A percentile compares a stretch with the other conserved stretches of the same genome.
These are phyloP conservation scores for Suillus tomentosus DNA, from an alignment of 768 basidiomycete species.

Conservation along the genomic window DNA sequence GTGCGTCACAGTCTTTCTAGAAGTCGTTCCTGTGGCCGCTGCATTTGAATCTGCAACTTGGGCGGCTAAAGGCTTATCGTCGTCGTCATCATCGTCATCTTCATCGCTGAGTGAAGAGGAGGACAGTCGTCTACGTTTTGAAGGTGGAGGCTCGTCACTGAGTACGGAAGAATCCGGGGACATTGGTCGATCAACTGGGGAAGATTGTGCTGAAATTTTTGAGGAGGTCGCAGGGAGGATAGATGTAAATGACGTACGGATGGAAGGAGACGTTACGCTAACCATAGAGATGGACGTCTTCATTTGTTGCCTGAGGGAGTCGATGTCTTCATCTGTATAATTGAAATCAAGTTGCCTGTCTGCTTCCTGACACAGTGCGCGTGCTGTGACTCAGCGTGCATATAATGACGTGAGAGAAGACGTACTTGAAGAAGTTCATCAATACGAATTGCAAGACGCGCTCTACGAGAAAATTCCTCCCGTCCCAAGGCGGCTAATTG, in stretches of 20 bases:
- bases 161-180: conserved; percentile 45
- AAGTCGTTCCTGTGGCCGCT: conserved; percentile 30
- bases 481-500: conserved; percentile 55
- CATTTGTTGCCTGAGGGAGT: conserved; percentile 73
- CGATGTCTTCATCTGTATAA: conserved; percentile 70
- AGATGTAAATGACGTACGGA: conserved; percentile 44
- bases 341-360: conserved; percentile 79
- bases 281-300: conserved; percentile 50
- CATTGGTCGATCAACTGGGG: conserved; percentile 20
- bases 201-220: conserved; percentile 26
- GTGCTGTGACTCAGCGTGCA: conserved; percentile 6
- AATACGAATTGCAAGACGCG: conserved; percentile 72
- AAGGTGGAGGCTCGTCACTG: conserved; percentile 45
- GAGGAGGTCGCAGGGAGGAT: conserved; percentile 9
- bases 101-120: conserved; percentile 53
- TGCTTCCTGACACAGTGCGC: conserved; percentile 53
- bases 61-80: conserved; percentile 57
- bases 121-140: conserved; percentile 59
- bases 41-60: conserved; percentile 38
- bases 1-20: conserved; percentile 35
- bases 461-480: conserved; percentile 70
- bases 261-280: conserved; percentile 53
- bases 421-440: conserved; percentile 83
- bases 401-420: conserved; percentile 10
- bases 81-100: conserved; percentile 50